These are phyloP conservation scores for Xylaria sp. DNA, from an alignment of 2,329 filamentous ascomycete genomes.

Conservation along the genomic window DNA sequence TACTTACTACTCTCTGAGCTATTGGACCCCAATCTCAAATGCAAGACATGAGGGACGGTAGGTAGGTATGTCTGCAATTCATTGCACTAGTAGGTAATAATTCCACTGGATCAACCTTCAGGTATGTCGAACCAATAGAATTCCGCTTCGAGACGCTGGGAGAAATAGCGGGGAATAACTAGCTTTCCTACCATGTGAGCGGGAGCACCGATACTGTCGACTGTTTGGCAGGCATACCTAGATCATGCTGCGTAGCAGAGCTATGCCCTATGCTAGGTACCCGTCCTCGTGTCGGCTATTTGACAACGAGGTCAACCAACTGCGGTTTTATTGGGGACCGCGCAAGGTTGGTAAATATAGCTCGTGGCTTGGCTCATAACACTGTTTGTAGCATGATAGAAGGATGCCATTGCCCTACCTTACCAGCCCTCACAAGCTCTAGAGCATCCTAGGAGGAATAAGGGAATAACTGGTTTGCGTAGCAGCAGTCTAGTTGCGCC, in stretches of 20 bases:
- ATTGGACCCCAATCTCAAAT: too few relatives aligned
- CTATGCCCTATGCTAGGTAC: background rate
- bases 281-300: conserved; percentile 14
- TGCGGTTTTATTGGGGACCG: background rate
- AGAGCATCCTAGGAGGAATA: background rate
- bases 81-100: conserved; percentile 1
- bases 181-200: conserved; percentile 1
- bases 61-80: conserved; percentile 16
- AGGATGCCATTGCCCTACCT: conserved; percentile 12
- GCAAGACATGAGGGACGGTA: background rate
- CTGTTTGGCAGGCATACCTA: background rate
- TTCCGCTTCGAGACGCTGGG: conserved; percentile 5
- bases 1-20: too few relatives aligned
- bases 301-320: background rate
- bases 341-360: background rate
- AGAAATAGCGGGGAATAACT: conserved; percentile 1
- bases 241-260: background rate
- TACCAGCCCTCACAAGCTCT: conserved; percentile 1
- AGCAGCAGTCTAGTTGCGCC: too few relatives aligned
- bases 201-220: background rate
- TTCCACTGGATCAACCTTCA: conserved; percentile 9
- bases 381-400: background rate
- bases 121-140: conserved; percentile 25
- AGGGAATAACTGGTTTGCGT: background rate
- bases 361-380: conserved; percentile 7